Conservation (phyloP, 2,329 filamentous ascomycete genomes). For the Onygenales sp. region DNA sequence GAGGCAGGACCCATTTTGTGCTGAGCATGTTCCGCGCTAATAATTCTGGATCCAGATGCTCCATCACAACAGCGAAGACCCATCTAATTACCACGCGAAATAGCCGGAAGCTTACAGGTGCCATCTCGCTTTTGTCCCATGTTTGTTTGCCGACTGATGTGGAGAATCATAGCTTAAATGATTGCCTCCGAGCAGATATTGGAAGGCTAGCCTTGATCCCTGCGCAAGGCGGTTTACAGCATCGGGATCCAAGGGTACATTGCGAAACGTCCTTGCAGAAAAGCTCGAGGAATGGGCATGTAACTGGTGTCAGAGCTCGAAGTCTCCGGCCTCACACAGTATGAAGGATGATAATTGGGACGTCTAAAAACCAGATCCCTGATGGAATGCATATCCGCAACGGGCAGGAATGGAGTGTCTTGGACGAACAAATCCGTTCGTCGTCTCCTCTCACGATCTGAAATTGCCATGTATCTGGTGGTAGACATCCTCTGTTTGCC, state of each 20-base stretch:
- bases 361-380: not conserved
- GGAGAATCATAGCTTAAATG: not conserved
- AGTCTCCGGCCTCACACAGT: not conserved
- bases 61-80: not conserved
- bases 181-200: not conserved
- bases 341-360: not conserved
- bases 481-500: not conserved
- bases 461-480: not conserved
- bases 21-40: not conserved
- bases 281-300: not conserved
- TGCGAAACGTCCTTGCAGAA: not conserved
- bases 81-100: constrained; percentile 1
- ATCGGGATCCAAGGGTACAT: not conserved
- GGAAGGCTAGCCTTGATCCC: not conserved
- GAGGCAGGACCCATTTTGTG: not conserved
- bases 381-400: not conserved
- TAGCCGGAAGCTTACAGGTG: not conserved
- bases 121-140: not conserved
- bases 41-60: not conserved
- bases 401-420: not conserved
- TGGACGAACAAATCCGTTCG: not conserved
- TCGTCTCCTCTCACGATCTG: not conserved
- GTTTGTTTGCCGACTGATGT: not conserved
- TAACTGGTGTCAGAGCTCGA: not conserved
- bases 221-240: not conserved